Conservation (phyloP, 2,329 filamentous ascomycete genomes). For the Exserohilum rostratum region DNA sequence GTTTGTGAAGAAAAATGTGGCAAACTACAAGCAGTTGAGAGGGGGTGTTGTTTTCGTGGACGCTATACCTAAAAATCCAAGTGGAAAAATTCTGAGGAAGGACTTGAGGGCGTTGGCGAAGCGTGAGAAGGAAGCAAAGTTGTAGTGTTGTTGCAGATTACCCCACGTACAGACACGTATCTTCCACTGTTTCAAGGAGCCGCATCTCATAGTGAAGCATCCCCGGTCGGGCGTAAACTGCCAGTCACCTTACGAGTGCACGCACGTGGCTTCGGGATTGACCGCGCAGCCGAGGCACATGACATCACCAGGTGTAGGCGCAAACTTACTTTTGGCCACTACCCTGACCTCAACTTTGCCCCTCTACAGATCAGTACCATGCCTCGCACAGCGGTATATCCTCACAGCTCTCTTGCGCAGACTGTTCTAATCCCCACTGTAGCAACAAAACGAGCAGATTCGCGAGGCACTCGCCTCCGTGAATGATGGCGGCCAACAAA, state of each 20-base stretch:
- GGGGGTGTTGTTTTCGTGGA: conserved; percentile 48
- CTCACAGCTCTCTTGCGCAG: not conserved
- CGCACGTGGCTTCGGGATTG: conserved; percentile 6
- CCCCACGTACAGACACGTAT: too few relatives aligned
- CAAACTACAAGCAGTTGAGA: conserved; percentile 44
- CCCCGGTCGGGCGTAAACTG: not conserved
- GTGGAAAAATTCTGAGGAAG: conserved; percentile 47
- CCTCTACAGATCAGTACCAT: conserved; percentile 6
- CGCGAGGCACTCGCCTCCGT: conserved; percentile 23
- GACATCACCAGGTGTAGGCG: conserved; percentile 11
- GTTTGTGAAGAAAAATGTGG: conserved; percentile 42
- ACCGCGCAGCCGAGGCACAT: conserved; percentile 3
- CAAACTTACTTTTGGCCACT: not conserved
- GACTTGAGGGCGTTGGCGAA: conserved; percentile 44
- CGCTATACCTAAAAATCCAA: conserved; percentile 45
- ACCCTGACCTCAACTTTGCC: not conserved
- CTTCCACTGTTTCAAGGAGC: not conserved
- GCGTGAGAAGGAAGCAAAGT: conserved; percentile 27
- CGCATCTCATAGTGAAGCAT: not conserved
- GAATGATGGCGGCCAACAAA: conserved; percentile 22
- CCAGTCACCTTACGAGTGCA: conserved; percentile 4
- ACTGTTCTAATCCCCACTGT: conserved; percentile 1
- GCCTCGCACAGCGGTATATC: conserved; percentile 14
- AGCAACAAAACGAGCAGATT: conserved; percentile 30
- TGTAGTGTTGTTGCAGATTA: too few relatives aligned